Percentiles rank a stretch among this genome's conserved stretches.
Conservation (phyloP, 331 rosid genomes). For the Quercus phellos region DNA sequence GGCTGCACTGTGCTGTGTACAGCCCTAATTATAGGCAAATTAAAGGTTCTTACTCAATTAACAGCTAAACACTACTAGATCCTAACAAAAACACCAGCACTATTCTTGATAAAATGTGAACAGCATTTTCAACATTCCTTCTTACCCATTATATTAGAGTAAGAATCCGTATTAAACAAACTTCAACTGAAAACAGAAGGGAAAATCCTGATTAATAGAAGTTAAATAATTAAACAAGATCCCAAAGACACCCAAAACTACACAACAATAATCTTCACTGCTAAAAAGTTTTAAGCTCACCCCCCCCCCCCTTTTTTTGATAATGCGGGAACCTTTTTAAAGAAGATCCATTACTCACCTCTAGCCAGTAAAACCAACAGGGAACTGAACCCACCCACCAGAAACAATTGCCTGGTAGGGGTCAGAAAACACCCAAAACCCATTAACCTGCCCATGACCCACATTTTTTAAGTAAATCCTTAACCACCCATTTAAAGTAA, state of each 20-base stretch:
- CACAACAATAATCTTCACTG: background rate
- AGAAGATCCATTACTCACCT: too few relatives aligned
- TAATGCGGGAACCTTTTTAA: too few relatives aligned
- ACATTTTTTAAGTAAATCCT: too few relatives aligned
- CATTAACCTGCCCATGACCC: too few relatives aligned
- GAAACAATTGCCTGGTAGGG: too few relatives aligned
- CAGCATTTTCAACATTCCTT: background rate
- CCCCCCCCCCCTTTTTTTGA: too few relatives aligned
- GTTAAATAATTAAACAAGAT: background rate
- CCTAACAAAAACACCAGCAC: background rate
- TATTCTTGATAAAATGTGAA: background rate
- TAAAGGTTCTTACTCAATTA: background rate
- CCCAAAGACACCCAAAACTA: background rate
- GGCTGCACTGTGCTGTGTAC: too few relatives aligned
- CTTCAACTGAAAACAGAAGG: background rate
- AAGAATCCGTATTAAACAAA: background rate
- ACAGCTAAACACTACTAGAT: background rate
- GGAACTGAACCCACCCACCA: too few relatives aligned
- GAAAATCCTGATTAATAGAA: background rate
- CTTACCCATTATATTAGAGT: background rate
- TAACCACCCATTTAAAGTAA: too few relatives aligned
- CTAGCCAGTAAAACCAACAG: too few relatives aligned
- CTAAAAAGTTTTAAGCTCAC: background rate
- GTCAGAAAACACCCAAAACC: too few relatives aligned
- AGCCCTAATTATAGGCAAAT: background rate